A percentile compares a stretch with the other conserved stretches of the same genome.
Evolutionary conservation across 2,329 filamentous ascomycete species (phyloP).

Genomic region (Arthrobotrys entomopaga): DNA sequence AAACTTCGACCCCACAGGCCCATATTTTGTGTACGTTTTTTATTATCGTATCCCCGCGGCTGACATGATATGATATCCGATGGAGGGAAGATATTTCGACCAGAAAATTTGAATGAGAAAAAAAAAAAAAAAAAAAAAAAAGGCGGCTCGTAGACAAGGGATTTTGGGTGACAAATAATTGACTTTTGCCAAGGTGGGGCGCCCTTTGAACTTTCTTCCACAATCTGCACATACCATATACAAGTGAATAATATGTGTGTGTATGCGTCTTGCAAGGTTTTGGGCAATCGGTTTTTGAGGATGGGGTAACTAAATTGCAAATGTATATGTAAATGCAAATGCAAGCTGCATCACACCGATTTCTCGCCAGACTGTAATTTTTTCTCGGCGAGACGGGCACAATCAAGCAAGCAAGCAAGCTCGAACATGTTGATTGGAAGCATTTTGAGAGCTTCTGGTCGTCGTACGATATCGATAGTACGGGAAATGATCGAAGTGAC

Average conservation of each 20-base stretch:
- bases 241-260: no score
- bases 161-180: conserved; percentile 34
- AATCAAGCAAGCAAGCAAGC: not conserved
- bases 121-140: no score
- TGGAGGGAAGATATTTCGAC: no score
- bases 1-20: not conserved
- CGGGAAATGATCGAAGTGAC: no score
- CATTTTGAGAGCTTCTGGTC: not conserved
- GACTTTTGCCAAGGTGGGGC: conserved; percentile 11
- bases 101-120: no score
- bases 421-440: conserved; percentile 4
- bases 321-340: conserved; percentile 15
- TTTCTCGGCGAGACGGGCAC: conserved; percentile 48
- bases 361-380: conserved; percentile 4
- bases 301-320: no score
- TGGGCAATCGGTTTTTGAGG: not conserved
- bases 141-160: conserved; percentile 1
- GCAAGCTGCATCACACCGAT: conserved; percentile 30
- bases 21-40: no score
- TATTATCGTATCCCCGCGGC: no score
- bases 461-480: no score
- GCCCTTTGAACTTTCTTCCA: not conserved
- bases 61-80: no score
- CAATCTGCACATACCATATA: not conserved
- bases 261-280: no score